Percentiles rank a stretch among this genome's conserved stretches.
phyloP scores from a whole-genome alignment of 306 rosid species.

The Hippophae tibetana region DNA sequence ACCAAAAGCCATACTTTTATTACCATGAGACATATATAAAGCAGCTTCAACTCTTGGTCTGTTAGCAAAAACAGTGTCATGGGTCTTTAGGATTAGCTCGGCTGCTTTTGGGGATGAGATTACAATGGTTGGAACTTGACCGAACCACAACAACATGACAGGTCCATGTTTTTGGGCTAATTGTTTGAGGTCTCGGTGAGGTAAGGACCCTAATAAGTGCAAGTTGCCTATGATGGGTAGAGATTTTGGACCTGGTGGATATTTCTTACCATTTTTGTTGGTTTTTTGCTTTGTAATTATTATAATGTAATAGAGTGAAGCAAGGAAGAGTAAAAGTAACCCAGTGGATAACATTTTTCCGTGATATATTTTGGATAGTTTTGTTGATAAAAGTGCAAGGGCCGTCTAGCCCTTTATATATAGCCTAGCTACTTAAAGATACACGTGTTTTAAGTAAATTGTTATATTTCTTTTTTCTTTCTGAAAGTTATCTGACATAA shows the following conservation, averaged over 20 bases:
- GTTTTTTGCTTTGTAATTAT: neutral
- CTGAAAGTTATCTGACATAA: too few species aligned
- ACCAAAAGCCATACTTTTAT: constrained; percentile 8
- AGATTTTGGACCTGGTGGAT: constrained; percentile 37
- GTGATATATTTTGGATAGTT: too few species aligned
- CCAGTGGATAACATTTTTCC: too few species aligned
- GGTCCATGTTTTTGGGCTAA: constrained; percentile 33
- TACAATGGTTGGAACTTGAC: constrained; percentile 28
- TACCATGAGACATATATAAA: constrained; percentile 12
- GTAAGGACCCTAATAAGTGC: constrained; percentile 29
- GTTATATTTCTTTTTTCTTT: too few species aligned
- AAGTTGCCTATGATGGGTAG: constrained; percentile 51
- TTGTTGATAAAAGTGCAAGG: too few species aligned
- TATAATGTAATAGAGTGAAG: too few species aligned
- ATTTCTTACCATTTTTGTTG: neutral
- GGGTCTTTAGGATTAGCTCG: constrained; percentile 32
- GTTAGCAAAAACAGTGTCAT: constrained; percentile 31
- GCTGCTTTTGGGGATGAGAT: constrained; percentile 40
- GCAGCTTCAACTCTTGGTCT: constrained; percentile 21
- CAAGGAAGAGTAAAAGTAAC: too few species aligned
- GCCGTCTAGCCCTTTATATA: too few species aligned
- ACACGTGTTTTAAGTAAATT: too few species aligned
- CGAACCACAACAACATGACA: constrained; percentile 43
- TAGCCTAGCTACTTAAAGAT: too few species aligned
- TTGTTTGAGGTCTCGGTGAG: constrained; percentile 20